Evolutionary conservation across 2,329 filamentous ascomycete genomes (phyloP).

Genomic region (Colletotrichum siamense): DNA sequence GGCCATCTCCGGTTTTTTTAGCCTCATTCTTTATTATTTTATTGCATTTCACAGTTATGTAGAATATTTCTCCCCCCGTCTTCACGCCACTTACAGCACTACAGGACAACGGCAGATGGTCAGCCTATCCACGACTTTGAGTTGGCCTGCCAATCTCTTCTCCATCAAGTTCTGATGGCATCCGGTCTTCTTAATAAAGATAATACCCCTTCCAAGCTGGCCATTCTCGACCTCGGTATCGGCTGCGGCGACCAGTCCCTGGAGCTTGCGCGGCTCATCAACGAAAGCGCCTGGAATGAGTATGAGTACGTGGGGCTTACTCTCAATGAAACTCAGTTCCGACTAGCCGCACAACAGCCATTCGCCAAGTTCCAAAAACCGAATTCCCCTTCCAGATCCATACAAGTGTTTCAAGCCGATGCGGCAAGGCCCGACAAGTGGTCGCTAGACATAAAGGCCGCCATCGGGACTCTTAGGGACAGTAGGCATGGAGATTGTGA

Average conservation of each 20-base stretch:
- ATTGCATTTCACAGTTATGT: not conserved
- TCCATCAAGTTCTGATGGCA: conserved; percentile 49
- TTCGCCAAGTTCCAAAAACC: conserved; percentile 25
- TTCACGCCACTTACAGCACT: conserved; percentile 11
- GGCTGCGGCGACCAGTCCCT: conserved; percentile 65
- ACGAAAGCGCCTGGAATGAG: conserved; percentile 23
- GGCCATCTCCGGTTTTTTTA: conserved; percentile 25
- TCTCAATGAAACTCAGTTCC: conserved; percentile 49
- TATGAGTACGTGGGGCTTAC: conserved; percentile 60
- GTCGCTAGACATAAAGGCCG: conserved; percentile 29
- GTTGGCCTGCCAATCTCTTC: conserved; percentile 53
- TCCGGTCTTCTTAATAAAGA: conserved; percentile 41
- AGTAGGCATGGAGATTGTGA: conserved; percentile 27
- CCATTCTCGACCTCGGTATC: conserved; percentile 60
- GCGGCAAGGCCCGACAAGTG: conserved; percentile 53
- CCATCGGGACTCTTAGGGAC: conserved; percentile 29
- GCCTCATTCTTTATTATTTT: not conserved
- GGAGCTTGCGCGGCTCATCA: conserved; percentile 41
- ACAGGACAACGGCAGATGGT: conserved; percentile 33
- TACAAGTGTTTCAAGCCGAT: conserved; percentile 52
- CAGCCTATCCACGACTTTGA: conserved; percentile 41
- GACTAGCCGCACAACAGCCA: conserved; percentile 36
- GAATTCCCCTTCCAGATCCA: conserved; percentile 10
- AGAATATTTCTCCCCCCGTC: not conserved
- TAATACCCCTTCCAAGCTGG: conserved; percentile 23